Percentiles rank a stretch among this genome's conserved stretches.
Conservation (phyloP, 106 monocot species). For the Dendrobium nobile region DNA sequence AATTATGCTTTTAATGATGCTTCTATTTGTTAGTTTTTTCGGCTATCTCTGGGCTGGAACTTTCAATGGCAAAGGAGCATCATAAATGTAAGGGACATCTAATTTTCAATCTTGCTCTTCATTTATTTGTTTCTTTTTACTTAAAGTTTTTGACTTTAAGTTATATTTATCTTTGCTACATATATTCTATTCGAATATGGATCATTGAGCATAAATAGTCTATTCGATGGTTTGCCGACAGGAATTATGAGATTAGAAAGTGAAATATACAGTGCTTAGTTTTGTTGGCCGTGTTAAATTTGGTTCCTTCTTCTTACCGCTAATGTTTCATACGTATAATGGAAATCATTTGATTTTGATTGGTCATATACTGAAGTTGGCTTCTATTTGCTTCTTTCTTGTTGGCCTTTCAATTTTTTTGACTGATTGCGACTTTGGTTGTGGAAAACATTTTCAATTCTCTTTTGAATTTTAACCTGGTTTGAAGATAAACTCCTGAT, state of each 20-base stretch:
- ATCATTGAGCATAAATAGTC: neutral
- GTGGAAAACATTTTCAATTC: neutral
- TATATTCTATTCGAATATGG: conserved; percentile 1
- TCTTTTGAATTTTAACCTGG: neutral
- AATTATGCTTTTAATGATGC: conserved; percentile 1
- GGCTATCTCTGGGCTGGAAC: conserved; percentile 88
- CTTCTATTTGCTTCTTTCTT: neutral
- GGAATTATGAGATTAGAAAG: neutral
- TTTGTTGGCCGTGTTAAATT: neutral
- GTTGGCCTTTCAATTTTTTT: neutral
- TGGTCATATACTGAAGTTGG: neutral
- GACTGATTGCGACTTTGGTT: conserved; percentile 2
- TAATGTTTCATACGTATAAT: neutral
- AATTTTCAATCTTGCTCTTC: neutral
- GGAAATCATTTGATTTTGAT: neutral
- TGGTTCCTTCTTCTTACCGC: neutral
- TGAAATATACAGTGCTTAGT: neutral
- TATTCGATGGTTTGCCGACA: neutral
- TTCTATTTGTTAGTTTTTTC: conserved; percentile 64
- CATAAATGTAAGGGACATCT: conserved; percentile 68
- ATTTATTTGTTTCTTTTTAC: neutral
- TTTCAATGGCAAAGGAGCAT: conserved; percentile 81
- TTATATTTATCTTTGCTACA: neutral
- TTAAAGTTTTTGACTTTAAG: neutral
- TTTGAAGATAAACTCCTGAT: no score